These are phyloP conservation scores for Alternaria arborescens DNA, from an alignment of 2,329 filamentous ascomycete genomes.

Conservation along the genomic window DNA sequence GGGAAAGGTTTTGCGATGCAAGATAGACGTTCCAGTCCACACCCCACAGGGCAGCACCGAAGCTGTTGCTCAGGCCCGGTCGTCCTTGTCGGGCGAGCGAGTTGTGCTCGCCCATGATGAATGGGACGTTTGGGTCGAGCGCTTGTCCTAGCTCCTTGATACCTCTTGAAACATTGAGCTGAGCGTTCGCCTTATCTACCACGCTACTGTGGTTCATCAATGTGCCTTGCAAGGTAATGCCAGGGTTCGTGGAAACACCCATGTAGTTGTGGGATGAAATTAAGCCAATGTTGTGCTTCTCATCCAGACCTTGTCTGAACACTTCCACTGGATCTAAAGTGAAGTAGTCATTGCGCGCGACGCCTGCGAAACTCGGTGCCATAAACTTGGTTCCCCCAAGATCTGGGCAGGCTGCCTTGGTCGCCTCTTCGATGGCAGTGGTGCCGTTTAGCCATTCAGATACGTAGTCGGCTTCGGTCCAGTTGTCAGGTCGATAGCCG, in stretches of 20 bases:
- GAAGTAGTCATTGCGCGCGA: background rate
- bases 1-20: constrained; percentile 63
- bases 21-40: constrained; percentile 69
- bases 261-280: constrained; percentile 72
- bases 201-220: constrained; percentile 70
- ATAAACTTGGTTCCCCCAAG: constrained; percentile 5
- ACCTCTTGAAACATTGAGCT: constrained; percentile 55
- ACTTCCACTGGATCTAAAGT: constrained; percentile 2
- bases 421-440: constrained; percentile 1
- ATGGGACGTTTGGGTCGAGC: constrained; percentile 53
- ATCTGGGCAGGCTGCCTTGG: constrained; percentile 1
- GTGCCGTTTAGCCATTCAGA: constrained; percentile 13
- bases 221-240: constrained; percentile 69
- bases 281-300: constrained; percentile 56
- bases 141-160: constrained; percentile 56
- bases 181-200: constrained; percentile 25
- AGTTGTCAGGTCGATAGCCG: constrained; percentile 60
- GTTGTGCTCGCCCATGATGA: constrained; percentile 69
- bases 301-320: background rate
- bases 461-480: constrained; percentile 60
- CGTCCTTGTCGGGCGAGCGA: constrained; percentile 69
- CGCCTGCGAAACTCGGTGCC: constrained; percentile 12
- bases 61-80: constrained; percentile 69
- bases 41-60: constrained; percentile 72
- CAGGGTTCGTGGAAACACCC: constrained; percentile 63